Base-by-base conservation (phyloP, 2,329 filamentous ascomycete species). In the Neonectria coccinea region DNA sequence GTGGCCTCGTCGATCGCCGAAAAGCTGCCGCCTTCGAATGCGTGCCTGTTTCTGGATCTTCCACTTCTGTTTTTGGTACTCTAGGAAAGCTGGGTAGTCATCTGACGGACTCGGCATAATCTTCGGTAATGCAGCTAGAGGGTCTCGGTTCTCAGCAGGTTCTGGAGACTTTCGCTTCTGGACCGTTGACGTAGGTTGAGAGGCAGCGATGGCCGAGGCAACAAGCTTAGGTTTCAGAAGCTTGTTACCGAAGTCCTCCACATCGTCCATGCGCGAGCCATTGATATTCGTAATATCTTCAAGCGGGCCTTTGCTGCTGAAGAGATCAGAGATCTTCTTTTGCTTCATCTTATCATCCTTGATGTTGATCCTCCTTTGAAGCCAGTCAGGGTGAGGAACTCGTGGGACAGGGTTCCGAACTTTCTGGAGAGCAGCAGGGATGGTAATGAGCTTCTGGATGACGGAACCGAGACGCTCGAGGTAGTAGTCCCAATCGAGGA, bases 261-360 rank as follows among this genome's bases (percentile, higher is more conserved):
- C 84, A 76, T 97, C 94, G 11, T 82, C 86, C 73, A 84, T 76
- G 52, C 81, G 84, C 64, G 76, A 82, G 75, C 77, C 87, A 71
- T 79, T 88, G 78, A 85, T 77, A 86, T 97, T 81, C 76, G 88
- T 85, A 81, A 93, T 91, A 70, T 95, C 92, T 12, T 89, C 87
- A 25, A 97, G 79, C 0, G 93, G 91, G 50, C 85, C 88, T 76
- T 91, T 80, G 74, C 90, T 77, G 74, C 90, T 77, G 74, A 76
- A 84, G 75, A 99, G 83, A 74, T 98, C 96, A 0, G 95, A 99
- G 84, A 99, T 91, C 81, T 99, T 99, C 82, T 94, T 97, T 81
- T 99, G 96, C 83, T 99, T 97, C 85, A 98, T 91, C 77, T 91
- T 94, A 81, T 99, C 96, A 62, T 99, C 96, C 79, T 97, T 98